Evolutionary conservation across 495 filamentous ascomycete genomes (phyloP), one percentile per base, ranked within the genome.

Genomic region (Aspergillus mulundensis): DNA sequence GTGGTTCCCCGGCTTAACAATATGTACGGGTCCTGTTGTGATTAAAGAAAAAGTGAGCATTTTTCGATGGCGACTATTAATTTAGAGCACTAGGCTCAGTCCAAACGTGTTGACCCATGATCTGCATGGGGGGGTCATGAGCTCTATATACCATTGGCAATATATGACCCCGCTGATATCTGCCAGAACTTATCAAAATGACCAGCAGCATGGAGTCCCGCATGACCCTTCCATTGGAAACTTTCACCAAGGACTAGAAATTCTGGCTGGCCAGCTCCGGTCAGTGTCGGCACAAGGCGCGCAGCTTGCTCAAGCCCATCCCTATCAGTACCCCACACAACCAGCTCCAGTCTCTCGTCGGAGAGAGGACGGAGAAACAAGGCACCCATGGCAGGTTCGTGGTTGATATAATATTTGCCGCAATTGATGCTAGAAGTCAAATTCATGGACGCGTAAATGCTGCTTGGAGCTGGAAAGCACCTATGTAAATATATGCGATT

Each of bases 231-330:
- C 78, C 78, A 84, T 30, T 64, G 61, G 62, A 74, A 74, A 24
- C 62, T 68, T 25, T 65, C 59, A 43, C 74, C 68, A 18, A 79
- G 47, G 0, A 84, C 58, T 3, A 84, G 58, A 57, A 83, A 82
- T 42, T 84, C 79, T 7, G 83, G 83, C 55, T 82, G 80, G 7
- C 83, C 83, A 50, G 74, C 78, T 18, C 83, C 83, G 30, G 82
- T 84, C 54, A 82, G 60, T 53, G 78, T 73, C 4, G 83, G 83
- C 39, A 83, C 62, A 38, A 86, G 68, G 20, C 83, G 74, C n/a
- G 78, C 74, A 23, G 80, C 82, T 39, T 71, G 69, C n/a, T 70
- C 62, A 39, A 84, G 67, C 8, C 76, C 74, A 19, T 65, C 58
- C 25, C 61, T 57, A 66, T 81, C 74, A 1, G 62, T 61, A 1